Base-by-base conservation (phyloP, 345 rosid species). In the Eucalyptus marginata region DNA sequence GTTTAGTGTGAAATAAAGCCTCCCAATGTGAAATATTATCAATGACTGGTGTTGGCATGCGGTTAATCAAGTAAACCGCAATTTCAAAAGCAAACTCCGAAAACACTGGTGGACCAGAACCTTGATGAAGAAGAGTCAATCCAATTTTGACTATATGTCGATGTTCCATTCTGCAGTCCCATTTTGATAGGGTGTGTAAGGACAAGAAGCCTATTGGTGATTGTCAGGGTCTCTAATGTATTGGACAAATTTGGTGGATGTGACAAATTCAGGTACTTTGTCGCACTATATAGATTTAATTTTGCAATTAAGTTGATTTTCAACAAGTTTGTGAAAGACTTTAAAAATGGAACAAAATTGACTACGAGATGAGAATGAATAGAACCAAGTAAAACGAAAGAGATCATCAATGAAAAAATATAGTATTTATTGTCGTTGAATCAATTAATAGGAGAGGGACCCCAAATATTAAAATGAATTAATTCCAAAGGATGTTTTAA, bases 121-220 rank as follows among this genome's bases (percentile, higher is more conserved):
- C 31, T 59, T 59, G 66, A 12, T 5, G 16, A 25, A 59, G 66
- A 59, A 59, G 31, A 59, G 66, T 25, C 0, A 59, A 59, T 59
- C 31, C 0, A 59, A 0, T 59, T 0, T 12, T 12, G 6, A 59
- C 66, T 27, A 59, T 27, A 59, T 59, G 66, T 59, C 66, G 8
- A 59, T 59, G 31, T 59, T 59, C 15, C 7, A 27, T 59, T 59
- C 0, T 29, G 0, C 0, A 27, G 13, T 59, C 8, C 31, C 2
- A 2, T 59, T 27, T 59, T 59, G 66, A 27, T 27, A 27, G n/a
- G 66, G 8, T 25, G 14, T 4, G 2, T 59, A 59, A 59, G 7
- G 66, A 59, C 15, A 59, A 59, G 0, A 59, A 59, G 27, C n/a
- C 1, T 6, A 1, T 12, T 12, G 31, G 31, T 27, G 66, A 59